These are phyloP conservation scores for Suillus lakei DNA, from an alignment of 768 basidiomycete genomes.

Conservation along the genomic window DNA sequence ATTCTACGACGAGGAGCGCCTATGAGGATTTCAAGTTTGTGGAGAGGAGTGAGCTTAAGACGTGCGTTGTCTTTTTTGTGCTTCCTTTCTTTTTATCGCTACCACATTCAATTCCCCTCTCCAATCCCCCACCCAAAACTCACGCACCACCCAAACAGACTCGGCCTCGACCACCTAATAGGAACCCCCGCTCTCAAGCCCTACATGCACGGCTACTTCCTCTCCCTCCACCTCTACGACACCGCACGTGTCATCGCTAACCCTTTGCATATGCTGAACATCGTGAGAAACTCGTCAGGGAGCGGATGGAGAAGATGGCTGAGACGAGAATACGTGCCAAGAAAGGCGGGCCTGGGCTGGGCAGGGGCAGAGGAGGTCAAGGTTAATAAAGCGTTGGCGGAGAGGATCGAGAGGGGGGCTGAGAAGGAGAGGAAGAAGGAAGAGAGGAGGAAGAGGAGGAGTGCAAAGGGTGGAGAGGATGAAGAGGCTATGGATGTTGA, in stretches of 20 bases:
- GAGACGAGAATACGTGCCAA: conserved; percentile 94
- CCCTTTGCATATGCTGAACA: conserved; percentile 94
- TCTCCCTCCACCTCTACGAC: conserved; percentile 94
- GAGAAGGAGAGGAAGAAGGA: conserved; percentile 61
- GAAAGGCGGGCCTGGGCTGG: conserved; percentile 49
- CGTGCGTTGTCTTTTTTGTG: conserved; percentile 53
- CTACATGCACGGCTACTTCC: conserved; percentile 99
- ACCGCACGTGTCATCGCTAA: conserved; percentile 95
- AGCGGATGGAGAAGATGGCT: conserved; percentile 92
- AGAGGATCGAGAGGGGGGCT: conserved; percentile 74
- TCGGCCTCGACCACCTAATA: conserved; percentile 93
- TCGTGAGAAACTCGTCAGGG: conserved; percentile 83
- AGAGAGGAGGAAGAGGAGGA: conserved; percentile 57
- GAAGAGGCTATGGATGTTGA: conserved; percentile 36
- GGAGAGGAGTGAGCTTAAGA: conserved; percentile 82
- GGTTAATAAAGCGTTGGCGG: conserved; percentile 83
- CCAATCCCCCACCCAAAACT: background rate
- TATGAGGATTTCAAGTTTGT: conserved; percentile 99
- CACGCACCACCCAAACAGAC: conserved; percentile 49
- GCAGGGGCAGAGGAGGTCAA: conserved; percentile 60
- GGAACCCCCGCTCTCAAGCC: conserved; percentile 96
- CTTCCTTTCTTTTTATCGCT: background rate
- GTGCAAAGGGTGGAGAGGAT: conserved; percentile 31
- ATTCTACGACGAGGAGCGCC: conserved; percentile 73
- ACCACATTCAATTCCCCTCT: background rate